Base-by-base conservation (phyloP, 192 early-diverging fungal genomes). In the Coemansia sp. region DNA sequence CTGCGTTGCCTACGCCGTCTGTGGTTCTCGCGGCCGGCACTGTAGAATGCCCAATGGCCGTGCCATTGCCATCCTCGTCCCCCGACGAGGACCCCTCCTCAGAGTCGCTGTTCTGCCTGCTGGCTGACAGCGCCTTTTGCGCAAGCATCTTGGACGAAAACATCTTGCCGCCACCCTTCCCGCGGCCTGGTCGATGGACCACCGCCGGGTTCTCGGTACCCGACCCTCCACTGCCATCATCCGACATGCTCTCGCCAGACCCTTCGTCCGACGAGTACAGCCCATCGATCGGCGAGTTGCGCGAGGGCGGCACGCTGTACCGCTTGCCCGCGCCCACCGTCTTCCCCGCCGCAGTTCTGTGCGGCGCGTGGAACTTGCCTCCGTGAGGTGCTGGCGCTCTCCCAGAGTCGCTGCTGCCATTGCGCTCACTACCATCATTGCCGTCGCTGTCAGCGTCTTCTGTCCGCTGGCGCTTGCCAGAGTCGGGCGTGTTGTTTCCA, bases 121-220 rank as follows among this genome's bases (percentile, higher is more conserved):
- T 63, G 22, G 33, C 38, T 7, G 37, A 25, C 19, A 64, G 51
- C 8, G 69, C 63, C 36, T 72, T 72, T 8, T 50, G 56, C 21
- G 69, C 69, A 18, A 72, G 62, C 69, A 65, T 65, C 35, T 72
- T 72, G 2, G 69, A 72, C 32, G 69, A 65, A 16, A 72, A 72
- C 69, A 72, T 72, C 23, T 72, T 72, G 19, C 69, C 69, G 23
- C 69, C 69, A 14, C 69, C 69, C 33, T 72, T 72, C 12, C 68
- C 68, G 6, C 67, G 60, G 2, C 68, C 68, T 0, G 48, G 34
- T 9, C 47, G 29, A 11, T 14, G 22, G 13, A 11, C 22, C 13
- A 38, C 17, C 3, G 35, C 20, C 7, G 39, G 39, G 11, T n/a
- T 39, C 1, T 18, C 33, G 19, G 32, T 22, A 38, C 34, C 14